Evolutionary conservation across 257 asterid species (phyloP).

Genomic region (Orobanche coerulescens): DNA sequence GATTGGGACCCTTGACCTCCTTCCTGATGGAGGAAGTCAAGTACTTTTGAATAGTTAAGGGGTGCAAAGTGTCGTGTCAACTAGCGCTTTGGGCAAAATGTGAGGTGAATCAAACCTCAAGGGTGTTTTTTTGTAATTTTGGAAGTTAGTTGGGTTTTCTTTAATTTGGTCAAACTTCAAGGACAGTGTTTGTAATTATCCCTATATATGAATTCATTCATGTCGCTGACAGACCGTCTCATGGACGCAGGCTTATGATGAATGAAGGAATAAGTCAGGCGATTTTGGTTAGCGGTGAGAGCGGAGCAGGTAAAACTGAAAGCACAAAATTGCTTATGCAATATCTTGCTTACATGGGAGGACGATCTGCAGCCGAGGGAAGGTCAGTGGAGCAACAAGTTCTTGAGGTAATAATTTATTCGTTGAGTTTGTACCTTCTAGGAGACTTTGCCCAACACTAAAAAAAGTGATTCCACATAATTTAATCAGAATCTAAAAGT

Average conservation of each 20-base stretch:
- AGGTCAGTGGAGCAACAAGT: constrained; percentile 95
- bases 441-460: constrained; percentile 5
- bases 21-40: no score
- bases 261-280: constrained; percentile 91
- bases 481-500: neutral
- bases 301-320: constrained; percentile 99
- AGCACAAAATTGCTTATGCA: constrained; percentile 93
- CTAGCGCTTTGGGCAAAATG: no score
- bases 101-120: no score
- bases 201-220: constrained; percentile 30
- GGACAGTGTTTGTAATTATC: neutral
- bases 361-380: constrained; percentile 77
- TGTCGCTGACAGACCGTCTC: constrained; percentile 35
- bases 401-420: constrained; percentile 66
- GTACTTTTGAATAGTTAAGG: no score
- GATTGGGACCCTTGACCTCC: no score
- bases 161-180: no score
- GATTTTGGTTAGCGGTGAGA: constrained; percentile 97
- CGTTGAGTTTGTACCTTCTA: constrained; percentile 13
- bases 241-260: constrained; percentile 83
- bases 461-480: neutral
- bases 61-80: no score
- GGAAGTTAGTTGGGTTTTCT: neutral
- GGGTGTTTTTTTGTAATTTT: neutral
- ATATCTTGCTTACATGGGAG: constrained; percentile 99